phyloP scores from a whole-genome alignment of 768 basidiomycete genomes.

The Strobilomyces echinocephalus region DNA sequence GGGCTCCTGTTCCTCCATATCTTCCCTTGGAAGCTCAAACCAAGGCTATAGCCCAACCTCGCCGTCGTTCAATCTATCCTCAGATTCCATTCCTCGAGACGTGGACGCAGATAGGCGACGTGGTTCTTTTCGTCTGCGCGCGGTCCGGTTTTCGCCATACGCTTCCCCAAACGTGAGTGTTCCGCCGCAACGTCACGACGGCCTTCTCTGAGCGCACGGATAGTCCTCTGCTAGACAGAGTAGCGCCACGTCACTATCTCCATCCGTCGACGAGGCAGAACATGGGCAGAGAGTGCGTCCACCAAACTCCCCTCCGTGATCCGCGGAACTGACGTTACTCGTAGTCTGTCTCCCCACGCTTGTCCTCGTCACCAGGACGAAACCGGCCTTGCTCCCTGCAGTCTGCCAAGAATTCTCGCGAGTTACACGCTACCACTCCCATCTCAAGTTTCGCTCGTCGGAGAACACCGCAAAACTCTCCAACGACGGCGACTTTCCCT shows the following conservation, averaged over 20 bases:
- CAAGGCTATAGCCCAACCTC: conserved; percentile 28
- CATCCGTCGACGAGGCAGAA: conserved; percentile 24
- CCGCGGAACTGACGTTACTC: conserved; percentile 30
- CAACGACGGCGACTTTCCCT: conserved; percentile 61
- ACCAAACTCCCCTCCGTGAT: conserved; percentile 23
- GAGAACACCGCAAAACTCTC: conserved; percentile 71
- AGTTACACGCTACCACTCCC: conserved; percentile 62
- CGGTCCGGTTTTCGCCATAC: conserved; percentile 30
- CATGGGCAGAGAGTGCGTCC: conserved; percentile 32
- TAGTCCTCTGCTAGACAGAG: conserved; percentile 43
- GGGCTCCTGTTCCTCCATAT: conserved; percentile 44
- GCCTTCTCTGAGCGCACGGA: not conserved
- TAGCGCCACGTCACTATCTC: conserved; percentile 39
- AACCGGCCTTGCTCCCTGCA: conserved; percentile 42
- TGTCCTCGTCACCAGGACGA: conserved; percentile 39
- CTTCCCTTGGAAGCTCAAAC: conserved; percentile 37
- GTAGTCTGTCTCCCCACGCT: conserved; percentile 34
- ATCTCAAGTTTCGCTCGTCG: conserved; percentile 79
- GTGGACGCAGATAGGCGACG: conserved; percentile 29
- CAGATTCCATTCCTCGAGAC: conserved; percentile 25
- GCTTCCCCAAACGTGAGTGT: conserved; percentile 24
- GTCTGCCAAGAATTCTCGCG: conserved; percentile 46
- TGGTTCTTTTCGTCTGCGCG: conserved; percentile 23
- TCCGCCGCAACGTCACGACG: not conserved
- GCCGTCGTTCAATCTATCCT: conserved; percentile 34